These are phyloP conservation scores for Psilocybe azurescens DNA, from an alignment of 768 basidiomycete genomes.

Conservation along the genomic window DNA sequence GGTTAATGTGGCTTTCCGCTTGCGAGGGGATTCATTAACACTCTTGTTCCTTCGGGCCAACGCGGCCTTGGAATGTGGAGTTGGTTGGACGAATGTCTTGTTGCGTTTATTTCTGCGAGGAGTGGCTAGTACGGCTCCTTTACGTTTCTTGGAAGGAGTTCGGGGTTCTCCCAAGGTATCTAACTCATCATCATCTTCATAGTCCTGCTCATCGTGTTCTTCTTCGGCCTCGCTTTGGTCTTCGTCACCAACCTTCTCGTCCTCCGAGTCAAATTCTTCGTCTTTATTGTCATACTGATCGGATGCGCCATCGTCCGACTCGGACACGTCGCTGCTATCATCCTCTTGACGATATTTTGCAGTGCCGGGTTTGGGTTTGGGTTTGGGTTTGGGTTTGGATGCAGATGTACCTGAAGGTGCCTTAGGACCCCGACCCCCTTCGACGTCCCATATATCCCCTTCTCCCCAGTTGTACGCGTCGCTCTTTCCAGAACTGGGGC, in stretches of 20 bases:
- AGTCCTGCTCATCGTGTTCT: slow-evolving; percentile 26
- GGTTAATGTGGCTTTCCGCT: slow-evolving; percentile 30
- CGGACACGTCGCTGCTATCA: slow-evolving; percentile 25
- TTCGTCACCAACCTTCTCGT: slow-evolving; percentile 29
- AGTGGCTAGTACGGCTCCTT: slow-evolving; percentile 33
- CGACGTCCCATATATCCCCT: slow-evolving; percentile 56
- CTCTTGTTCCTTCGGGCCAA: slow-evolving; percentile 47
- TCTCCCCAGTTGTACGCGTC: slow-evolving; percentile 34
- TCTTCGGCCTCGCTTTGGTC: slow-evolving; percentile 32
- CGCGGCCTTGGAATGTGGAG: slow-evolving; percentile 78
- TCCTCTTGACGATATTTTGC: slow-evolving; percentile 13
- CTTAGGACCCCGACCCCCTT: slow-evolving; percentile 20
- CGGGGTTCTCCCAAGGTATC: slow-evolving; percentile 36
- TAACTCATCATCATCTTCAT: slow-evolving; percentile 29
- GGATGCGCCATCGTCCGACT: slow-evolving; percentile 34
- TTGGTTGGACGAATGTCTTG: slow-evolving; percentile 60
- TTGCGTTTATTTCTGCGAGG: slow-evolving; percentile 27
- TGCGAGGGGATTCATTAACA: slow-evolving; percentile 26
- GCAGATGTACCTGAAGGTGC: slow-evolving; percentile 7
- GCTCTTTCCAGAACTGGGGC: slow-evolving; percentile 24
- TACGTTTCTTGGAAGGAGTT: slow-evolving; percentile 65
- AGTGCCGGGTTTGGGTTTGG: slow-evolving; percentile 17
- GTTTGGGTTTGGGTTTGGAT: slow-evolving; percentile 29
- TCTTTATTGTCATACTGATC: slow-evolving; percentile 31
- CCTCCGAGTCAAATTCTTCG: slow-evolving; percentile 27